Evolutionary conservation across 495 filamentous ascomycete genomes (phyloP).

Genomic region (Lepraria neglecta): DNA sequence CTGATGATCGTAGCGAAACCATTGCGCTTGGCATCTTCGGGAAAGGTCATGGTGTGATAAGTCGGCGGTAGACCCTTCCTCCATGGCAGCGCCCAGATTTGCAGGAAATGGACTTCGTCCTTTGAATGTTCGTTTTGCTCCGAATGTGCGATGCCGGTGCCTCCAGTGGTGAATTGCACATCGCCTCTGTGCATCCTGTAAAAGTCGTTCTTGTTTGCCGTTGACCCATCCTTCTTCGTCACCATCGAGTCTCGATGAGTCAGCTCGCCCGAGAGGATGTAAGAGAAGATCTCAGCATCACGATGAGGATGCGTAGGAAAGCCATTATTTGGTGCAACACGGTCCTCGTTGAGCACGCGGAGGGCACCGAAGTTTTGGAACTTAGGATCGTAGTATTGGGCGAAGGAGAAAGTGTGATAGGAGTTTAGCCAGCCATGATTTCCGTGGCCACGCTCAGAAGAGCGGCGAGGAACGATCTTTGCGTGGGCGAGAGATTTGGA

Average conservation of each 20-base stretch:
- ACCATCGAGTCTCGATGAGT: conserved; percentile 75
- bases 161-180: conserved; percentile 77
- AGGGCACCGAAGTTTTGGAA: conserved; percentile 61
- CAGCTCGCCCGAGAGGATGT: conserved; percentile 71
- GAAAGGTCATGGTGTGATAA: conserved; percentile 63
- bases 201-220: conserved; percentile 51
- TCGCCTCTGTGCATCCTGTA: conserved; percentile 69
- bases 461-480: conserved; percentile 43
- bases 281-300: conserved; percentile 79
- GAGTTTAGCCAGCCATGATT: conserved; percentile 80
- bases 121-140: conserved; percentile 64
- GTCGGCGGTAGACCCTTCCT: conserved; percentile 57
- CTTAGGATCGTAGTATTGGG: conserved; percentile 60
- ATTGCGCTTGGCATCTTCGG: conserved; percentile 60
- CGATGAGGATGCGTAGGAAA: conserved; percentile 77
- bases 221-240: conserved; percentile 44
- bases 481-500: neutral
- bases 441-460: conserved; percentile 58
- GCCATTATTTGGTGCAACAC: conserved; percentile 58
- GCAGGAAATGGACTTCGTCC: conserved; percentile 68
- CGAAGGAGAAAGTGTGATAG: conserved; percentile 78
- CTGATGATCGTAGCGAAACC: conserved; percentile 65
- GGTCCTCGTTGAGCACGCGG: conserved; percentile 79
- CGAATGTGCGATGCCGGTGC: conserved; percentile 67
- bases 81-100: conserved; percentile 77